Conservation (phyloP, 257 asterid genomes). For the Solanum megistacrolobum region DNA sequence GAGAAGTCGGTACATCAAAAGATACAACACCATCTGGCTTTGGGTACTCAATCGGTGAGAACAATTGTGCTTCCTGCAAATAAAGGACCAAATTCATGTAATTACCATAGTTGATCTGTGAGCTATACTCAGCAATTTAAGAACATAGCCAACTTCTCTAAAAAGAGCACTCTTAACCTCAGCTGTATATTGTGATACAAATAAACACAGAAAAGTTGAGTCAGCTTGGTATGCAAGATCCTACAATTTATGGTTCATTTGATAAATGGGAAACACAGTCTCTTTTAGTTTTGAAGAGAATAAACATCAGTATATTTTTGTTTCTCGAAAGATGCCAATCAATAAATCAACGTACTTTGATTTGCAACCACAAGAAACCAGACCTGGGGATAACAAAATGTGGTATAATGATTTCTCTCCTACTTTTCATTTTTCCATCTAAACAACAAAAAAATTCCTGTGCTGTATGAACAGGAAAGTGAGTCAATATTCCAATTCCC, state of each 20-base stretch:
- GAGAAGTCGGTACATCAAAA: conserved; percentile 76
- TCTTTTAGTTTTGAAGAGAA: not conserved
- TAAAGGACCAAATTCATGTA: conserved; percentile 8
- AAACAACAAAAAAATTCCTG: not conserved
- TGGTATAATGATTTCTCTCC: not conserved
- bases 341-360: not conserved
- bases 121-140: not conserved
- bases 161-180: not conserved
- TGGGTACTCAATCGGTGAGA: conserved; percentile 62
- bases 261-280: not conserved
- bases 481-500: not conserved
- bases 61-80: conserved; percentile 60
- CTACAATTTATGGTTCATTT: not conserved
- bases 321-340: not conserved
- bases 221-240: not conserved
- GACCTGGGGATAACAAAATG: not conserved
- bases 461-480: not conserved
- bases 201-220: not conserved
- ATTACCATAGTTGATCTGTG: not conserved
- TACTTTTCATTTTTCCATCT: not conserved
- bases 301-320: not conserved
- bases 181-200: not conserved
- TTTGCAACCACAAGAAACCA: not conserved
- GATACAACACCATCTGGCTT: conserved; percentile 85
- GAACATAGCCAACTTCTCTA: not conserved